phyloP scores from a whole-genome alignment of 202 grass and related monocot genomes.

The Musa balbisiana region DNA sequence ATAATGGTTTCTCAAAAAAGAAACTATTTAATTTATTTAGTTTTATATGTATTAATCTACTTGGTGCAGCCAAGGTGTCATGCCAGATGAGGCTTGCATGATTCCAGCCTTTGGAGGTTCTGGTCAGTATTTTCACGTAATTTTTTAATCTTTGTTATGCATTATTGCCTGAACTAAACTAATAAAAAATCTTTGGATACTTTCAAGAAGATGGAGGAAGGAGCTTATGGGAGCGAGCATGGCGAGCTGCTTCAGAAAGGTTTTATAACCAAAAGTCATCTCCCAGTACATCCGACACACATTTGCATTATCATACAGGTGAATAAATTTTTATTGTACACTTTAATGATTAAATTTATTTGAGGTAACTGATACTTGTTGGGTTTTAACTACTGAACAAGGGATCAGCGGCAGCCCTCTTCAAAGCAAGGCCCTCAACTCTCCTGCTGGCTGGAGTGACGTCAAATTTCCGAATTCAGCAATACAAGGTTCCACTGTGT shows the following conservation, averaged over 20 bases:
- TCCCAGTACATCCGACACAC: not conserved
- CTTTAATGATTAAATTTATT: conserved; percentile 1
- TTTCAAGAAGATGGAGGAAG: conserved; percentile 13
- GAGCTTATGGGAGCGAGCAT: conserved; percentile 8
- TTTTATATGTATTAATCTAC: conserved; percentile 3
- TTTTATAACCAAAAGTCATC: conserved; percentile 6
- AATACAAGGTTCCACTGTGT: conserved; percentile 24
- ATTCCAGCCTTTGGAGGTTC: conserved; percentile 16
- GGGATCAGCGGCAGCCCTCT: conserved; percentile 13
- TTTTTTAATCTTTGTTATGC: not conserved
- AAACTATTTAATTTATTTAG: conserved; percentile 7
- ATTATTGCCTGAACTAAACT: not conserved
- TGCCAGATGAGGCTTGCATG: conserved; percentile 16
- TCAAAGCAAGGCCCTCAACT: conserved; percentile 26
- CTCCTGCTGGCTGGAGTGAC: conserved; percentile 38
- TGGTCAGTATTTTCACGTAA: conserved; percentile 15
- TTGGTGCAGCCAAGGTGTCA: conserved; percentile 12
- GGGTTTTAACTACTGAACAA: conserved; percentile 24
- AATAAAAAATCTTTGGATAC: not conserved
- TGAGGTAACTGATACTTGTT: conserved; percentile 5
- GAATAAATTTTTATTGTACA: not conserved
- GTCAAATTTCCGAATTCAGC: conserved; percentile 34
- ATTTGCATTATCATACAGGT: conserved; percentile 4
- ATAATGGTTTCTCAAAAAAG: not conserved
- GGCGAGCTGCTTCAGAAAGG: conserved; percentile 18